These are phyloP conservation scores for Logfia minima DNA, from an alignment of 129 eudicot species.

Conservation along the genomic window DNA sequence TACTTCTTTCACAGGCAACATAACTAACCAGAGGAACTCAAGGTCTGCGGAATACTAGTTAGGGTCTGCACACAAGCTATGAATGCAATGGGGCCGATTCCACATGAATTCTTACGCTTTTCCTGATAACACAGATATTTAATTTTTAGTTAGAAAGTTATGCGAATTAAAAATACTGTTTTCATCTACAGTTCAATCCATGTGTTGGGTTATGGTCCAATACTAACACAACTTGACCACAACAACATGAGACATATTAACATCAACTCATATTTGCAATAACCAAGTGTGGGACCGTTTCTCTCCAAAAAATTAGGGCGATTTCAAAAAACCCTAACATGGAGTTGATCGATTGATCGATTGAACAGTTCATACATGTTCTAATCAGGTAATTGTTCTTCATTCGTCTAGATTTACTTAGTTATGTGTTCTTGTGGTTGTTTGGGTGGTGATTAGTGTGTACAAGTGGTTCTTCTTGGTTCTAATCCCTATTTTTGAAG, in stretches of 20 bases:
- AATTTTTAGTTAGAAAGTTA: constrained; percentile 14
- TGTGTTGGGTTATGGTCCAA: background rate
- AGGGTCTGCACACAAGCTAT: constrained; percentile 82
- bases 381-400: no score
- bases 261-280: no score
- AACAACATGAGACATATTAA: constrained; percentile 6
- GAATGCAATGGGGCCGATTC: constrained; percentile 86
- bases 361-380: no score
- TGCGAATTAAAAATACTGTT: constrained; percentile 7
- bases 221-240: background rate
- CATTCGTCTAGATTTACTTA: no score
- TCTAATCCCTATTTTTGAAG: no score
- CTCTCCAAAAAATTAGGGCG: no score
- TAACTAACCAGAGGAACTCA: constrained; percentile 83
- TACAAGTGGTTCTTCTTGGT: no score
- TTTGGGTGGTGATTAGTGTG: no score
- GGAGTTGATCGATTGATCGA: no score
- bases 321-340: no score
- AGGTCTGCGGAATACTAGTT: constrained; percentile 69
- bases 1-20: constrained; percentile 17
- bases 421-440: no score
- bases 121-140: constrained; percentile 38
- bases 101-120: constrained; percentile 66
- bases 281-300: no score
- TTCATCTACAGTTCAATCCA: constrained; percentile 12